Conservation (phyloP, 225 moss, liverwort and hornwort genomes). For the Ulota crispa region DNA sequence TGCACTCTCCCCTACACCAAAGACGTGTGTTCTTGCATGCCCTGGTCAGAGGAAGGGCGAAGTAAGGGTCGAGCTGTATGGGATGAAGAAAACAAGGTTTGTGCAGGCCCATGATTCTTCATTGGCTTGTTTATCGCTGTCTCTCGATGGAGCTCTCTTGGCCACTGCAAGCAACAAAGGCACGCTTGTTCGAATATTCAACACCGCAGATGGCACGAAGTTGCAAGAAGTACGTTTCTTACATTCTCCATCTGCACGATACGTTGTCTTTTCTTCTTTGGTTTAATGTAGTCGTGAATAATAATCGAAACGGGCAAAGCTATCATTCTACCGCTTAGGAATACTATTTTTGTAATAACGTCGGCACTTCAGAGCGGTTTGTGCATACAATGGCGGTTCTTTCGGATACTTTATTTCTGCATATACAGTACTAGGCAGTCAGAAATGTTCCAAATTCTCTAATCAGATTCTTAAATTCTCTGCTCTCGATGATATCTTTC, state of each 20-base stretch:
- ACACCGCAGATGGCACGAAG: constrained; percentile 71
- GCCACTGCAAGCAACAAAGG: constrained; percentile 87
- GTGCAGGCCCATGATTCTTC: constrained; percentile 75
- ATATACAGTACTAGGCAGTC: neutral
- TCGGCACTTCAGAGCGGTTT: neutral
- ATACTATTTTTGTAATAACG: neutral
- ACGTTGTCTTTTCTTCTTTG: neutral
- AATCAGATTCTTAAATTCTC: neutral
- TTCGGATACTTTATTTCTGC: neutral
- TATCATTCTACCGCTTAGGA: neutral
- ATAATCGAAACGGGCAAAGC: neutral
- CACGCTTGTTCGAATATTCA: constrained; percentile 78
- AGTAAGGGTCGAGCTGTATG: constrained; percentile 71
- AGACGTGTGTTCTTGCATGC: constrained; percentile 77
- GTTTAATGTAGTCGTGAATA: neutral
- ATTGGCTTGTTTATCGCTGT: constrained; percentile 71
- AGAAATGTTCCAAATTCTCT: neutral
- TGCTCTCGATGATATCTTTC: neutral
- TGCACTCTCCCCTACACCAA: constrained; percentile 63
- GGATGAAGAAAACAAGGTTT: constrained; percentile 67
- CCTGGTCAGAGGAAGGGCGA: constrained; percentile 79
- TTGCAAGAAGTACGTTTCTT: constrained; percentile 62
- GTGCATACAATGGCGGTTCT: too few relatives aligned
- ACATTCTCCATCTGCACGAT: neutral
- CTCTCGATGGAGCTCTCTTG: constrained; percentile 61